A percentile compares a stretch with the other conserved stretches of the same genome.
Conservation (phyloP, 1,284 basidiomycete genomes). For the Omphalotus olearius region DNA sequence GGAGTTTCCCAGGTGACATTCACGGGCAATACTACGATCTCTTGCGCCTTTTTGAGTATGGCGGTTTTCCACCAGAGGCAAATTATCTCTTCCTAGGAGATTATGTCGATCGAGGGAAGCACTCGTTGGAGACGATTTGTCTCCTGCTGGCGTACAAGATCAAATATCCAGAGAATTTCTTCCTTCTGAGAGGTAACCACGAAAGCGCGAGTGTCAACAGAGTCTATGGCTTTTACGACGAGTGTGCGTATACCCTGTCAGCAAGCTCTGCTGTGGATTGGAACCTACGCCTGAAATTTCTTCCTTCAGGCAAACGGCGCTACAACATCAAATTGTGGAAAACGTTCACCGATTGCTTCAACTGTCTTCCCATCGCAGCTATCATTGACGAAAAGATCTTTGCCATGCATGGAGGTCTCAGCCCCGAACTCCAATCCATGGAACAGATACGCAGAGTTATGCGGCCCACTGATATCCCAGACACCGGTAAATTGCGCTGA, state of each 20-base stretch:
- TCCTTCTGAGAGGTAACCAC: slow-evolving; percentile 92
- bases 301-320: slow-evolving; percentile 79
- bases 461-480: slow-evolving; percentile 98
- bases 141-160: slow-evolving; percentile 92
- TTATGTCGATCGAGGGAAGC: slow-evolving; percentile 95
- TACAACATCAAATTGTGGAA: slow-evolving; percentile 99
- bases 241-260: slow-evolving; percentile 59
- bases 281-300: neutral
- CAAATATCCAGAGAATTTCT: slow-evolving; percentile 98
- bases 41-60: slow-evolving; percentile 90
- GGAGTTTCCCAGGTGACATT: slow-evolving; percentile 68
- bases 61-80: slow-evolving; percentile 93
- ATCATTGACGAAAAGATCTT: slow-evolving; percentile 98
- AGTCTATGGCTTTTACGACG: slow-evolving; percentile 96
- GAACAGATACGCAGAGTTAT: slow-evolving; percentile 99
- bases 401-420: slow-evolving; percentile 89
- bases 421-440: slow-evolving; percentile 97
- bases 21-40: slow-evolving; percentile 96
- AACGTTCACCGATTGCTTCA: slow-evolving; percentile 96
- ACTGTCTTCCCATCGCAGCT: slow-evolving; percentile 91
- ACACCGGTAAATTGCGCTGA: slow-evolving; percentile 69
- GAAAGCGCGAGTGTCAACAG: slow-evolving; percentile 94
- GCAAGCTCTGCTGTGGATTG: neutral
- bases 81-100: slow-evolving; percentile 96
- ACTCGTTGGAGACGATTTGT: slow-evolving; percentile 92